Base-by-base conservation (phyloP, 768 basidiomycete species). In the Imleria badia region DNA sequence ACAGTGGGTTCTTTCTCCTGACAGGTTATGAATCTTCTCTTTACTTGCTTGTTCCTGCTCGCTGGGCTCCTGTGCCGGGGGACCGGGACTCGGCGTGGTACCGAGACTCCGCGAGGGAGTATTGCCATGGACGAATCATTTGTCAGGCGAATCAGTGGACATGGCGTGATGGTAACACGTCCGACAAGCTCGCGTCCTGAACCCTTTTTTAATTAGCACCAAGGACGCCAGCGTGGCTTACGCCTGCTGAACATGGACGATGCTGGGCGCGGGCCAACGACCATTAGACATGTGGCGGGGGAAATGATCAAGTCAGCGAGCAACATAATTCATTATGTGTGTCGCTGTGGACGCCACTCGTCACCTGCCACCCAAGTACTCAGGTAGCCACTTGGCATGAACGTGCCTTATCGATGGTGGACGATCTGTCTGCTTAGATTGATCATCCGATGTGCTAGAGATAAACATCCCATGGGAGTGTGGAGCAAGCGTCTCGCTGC, bases 401-500 rank as follows among this genome's bases (percentile, higher is more conserved):
- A n/a, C 1, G 48, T 58, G 60, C 51, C 60, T 59, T 59, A 43
- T 44, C 47, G 23, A 31, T 42, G 42, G 22, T 19, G 26, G 34
- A 33, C 36, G 50, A 52, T 43, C 51, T 31, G 29, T 33, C 1
- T 34, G 60, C 55, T 63, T 36, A 44, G n/a, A 44, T 35, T 48
- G 61, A 55, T 46, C n/a, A 36, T 59, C 47, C 34, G 60, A 52
- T 45, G 15, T 5, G 51, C 38, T 12, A 44, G 30, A 40, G 54
- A 61, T 46, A 53, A 50, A 38, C 39, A 34, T 52, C 51, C 14
- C 45, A 48, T 45, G 48, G 45, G 43, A 41, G 12, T 39, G 36
- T 35, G 52, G 52, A 44, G 26, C 26, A 26, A 26, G 26, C 6
- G 6, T 26, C 26, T 26, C 26, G 26, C 26, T 26, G 26, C 26